Percentiles rank a stretch among this genome's conserved stretches.
phyloP scores from a whole-genome alignment of 177 flowering plant species.

The Vitis hybrid region DNA sequence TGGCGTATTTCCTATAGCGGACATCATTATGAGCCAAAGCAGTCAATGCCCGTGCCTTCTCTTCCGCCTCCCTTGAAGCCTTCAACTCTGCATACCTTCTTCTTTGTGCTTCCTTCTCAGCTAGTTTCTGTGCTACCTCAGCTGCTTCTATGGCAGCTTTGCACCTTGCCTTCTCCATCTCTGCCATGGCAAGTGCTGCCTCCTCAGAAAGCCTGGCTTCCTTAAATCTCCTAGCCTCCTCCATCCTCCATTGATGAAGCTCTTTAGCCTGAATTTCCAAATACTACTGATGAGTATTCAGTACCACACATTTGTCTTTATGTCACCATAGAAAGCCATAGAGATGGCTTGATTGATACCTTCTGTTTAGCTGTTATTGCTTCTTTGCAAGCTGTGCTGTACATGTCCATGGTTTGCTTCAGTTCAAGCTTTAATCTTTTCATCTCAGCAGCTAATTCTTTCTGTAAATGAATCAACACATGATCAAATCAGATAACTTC shows the following conservation, averaged over 20 bases:
- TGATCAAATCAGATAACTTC: neutral
- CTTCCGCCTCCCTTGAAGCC: constrained; percentile 54
- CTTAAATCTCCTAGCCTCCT: constrained; percentile 53
- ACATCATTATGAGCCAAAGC: constrained; percentile 45
- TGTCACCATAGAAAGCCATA: too few species aligned
- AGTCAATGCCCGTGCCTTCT: constrained; percentile 49
- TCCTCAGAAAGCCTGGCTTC: constrained; percentile 58
- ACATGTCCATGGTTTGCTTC: constrained; percentile 85
- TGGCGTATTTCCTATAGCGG: constrained; percentile 58
- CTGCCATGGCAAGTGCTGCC: constrained; percentile 63
- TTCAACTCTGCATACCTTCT: constrained; percentile 60
- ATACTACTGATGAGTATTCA: neutral
- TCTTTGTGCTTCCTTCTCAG: constrained; percentile 63
- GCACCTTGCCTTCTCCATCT: constrained; percentile 71
- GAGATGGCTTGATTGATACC: constrained; percentile 27
- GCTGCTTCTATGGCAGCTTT: constrained; percentile 76
- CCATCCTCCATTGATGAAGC: constrained; percentile 57
- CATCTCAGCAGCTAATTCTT: constrained; percentile 73
- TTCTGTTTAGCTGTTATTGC: constrained; percentile 69
- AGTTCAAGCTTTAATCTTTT: constrained; percentile 65
- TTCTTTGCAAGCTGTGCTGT: constrained; percentile 78
- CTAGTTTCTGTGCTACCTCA: constrained; percentile 57
- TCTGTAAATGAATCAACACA: constrained; percentile 19
- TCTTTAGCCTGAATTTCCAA: constrained; percentile 49
- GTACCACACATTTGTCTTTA: too few species aligned